Base-by-base conservation (phyloP, 192 early-diverging fungal genomes). In the Linnemannia elongata region DNA sequence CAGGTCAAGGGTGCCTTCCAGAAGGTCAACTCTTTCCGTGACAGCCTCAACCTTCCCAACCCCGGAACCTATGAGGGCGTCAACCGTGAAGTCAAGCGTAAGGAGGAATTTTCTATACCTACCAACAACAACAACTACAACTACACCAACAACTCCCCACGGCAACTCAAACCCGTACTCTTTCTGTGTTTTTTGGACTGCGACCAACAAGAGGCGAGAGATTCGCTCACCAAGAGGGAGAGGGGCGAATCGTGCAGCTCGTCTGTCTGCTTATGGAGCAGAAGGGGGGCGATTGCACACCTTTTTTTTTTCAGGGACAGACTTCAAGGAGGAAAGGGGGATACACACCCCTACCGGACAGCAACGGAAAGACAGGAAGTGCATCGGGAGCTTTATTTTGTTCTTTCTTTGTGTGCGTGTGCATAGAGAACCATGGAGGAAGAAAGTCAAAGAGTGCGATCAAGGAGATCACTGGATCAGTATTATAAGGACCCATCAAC, bases 21-120 rank as follows among this genome's bases (percentile, higher is more conserved):
- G 22, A 81, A 80, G 69, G 69, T 86, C 79, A 80, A 76, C 79
- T 45, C 80, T 63, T 86, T 86, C 84, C 84, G 84, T 39, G 87
- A 83, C 44, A 72, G 55, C 71, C 87, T 94, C 41, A 89, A 93
- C 79, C 87, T 98, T 69, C 93, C 93, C 70, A 93, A 93, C 87
- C 96, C 97, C 45, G 97, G 96, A 71, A 93, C 88, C 72, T 97
- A 92, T 78, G 97, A 98, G 90, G 90, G 92, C 75, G 88, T 98
- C 80, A 96, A 97, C 91, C 80, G 94, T 70, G 97, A 97, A 89
- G 90, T 91, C 42, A 96, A 95, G 88, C 89, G 97, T 97, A 87
- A 73, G 81, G 41, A 47, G 20, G 39, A 38, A 4, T 30, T 45
- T 18, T 18, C 27, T 55, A 27, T 52, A 49, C 47, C 13, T 39